Evolutionary conservation across 306 rosid species (phyloP).

Genomic region (Herpetospermum pedunculosum): DNA sequence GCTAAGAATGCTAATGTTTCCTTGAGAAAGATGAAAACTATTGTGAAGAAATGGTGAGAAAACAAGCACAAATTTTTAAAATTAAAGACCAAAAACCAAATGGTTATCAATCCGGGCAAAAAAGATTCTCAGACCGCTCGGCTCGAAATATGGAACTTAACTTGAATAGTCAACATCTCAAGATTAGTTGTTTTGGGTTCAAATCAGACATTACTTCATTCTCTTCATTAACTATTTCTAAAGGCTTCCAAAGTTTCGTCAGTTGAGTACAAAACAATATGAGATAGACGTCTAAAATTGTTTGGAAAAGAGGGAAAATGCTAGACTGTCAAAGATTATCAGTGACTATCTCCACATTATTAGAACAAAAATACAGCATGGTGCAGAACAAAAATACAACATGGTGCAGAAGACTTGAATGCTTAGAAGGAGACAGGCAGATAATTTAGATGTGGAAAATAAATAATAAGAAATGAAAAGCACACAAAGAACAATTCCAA

Average conservation of each 20-base stretch:
- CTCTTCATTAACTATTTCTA: not conserved
- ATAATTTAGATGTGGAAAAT: not conserved
- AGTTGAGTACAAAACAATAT: not conserved
- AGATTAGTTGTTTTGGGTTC: not conserved
- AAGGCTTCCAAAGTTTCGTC: not conserved
- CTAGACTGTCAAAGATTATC: constrained; percentile 3
- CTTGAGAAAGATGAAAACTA: too few relatives aligned
- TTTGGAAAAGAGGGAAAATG: not conserved
- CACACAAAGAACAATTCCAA: constrained; percentile 56
- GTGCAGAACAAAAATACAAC: not conserved
- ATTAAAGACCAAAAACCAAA: too few relatives aligned
- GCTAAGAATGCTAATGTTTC: too few relatives aligned
- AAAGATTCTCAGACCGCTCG: not conserved
- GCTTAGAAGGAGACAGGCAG: not conserved
- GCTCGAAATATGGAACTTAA: not conserved
- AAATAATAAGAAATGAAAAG: constrained; percentile 12
- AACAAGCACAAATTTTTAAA: too few relatives aligned
- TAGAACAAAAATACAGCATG: constrained; percentile 4
- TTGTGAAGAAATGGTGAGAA: too few relatives aligned
- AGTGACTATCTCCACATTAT: not conserved
- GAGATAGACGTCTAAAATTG: not conserved
- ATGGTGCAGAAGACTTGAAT: not conserved
- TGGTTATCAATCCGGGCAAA: too few relatives aligned
- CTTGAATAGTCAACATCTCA: not conserved
- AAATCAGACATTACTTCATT: not conserved